phyloP scores from a whole-genome alignment of 2,329 filamentous ascomycete species.

The Colletotrichum zoysiae region DNA sequence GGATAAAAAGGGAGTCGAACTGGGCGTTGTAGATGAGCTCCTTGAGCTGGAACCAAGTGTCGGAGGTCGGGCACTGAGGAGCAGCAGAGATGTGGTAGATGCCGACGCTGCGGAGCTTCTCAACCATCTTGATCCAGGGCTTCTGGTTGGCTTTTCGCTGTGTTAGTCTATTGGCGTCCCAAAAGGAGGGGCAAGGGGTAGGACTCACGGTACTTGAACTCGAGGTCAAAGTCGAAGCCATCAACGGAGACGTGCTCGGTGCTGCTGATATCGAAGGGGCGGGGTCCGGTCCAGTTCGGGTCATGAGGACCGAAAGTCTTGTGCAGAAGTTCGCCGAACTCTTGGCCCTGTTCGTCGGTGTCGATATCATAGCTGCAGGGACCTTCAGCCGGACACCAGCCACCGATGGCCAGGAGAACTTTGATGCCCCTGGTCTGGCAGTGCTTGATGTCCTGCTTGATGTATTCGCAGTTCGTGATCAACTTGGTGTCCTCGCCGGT shows the following conservation, averaged over 20 bases:
- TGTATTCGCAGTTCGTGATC: constrained; percentile 51
- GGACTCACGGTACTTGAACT: constrained; percentile 50
- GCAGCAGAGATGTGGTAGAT: constrained; percentile 56
- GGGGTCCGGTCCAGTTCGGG: constrained; percentile 49
- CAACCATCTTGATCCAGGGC: constrained; percentile 55
- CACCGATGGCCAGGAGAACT: constrained; percentile 58
- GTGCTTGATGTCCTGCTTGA: constrained; percentile 56
- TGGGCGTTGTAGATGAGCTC: constrained; percentile 55
- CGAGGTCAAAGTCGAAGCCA: constrained; percentile 60
- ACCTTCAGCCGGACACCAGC: constrained; percentile 45
- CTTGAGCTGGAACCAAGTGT: constrained; percentile 50
- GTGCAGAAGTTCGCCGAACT: constrained; percentile 56
- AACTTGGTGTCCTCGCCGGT: constrained; percentile 48
- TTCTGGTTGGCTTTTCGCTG: constrained; percentile 47
- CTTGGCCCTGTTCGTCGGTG: constrained; percentile 48
- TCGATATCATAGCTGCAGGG: constrained; percentile 52
- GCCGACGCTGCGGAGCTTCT: constrained; percentile 50
- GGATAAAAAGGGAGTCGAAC: constrained; percentile 60
- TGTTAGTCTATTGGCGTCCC: neutral
- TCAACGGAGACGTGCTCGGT: constrained; percentile 50
- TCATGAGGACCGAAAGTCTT: constrained; percentile 54
- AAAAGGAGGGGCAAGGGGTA: neutral
- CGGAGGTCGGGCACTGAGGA: constrained; percentile 57
- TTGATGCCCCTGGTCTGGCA: constrained; percentile 58
- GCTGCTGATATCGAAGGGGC: constrained; percentile 53